Conservation (phyloP, 2,329 filamentous ascomycete species). For the Ceratocystis eucalypticola region DNA sequence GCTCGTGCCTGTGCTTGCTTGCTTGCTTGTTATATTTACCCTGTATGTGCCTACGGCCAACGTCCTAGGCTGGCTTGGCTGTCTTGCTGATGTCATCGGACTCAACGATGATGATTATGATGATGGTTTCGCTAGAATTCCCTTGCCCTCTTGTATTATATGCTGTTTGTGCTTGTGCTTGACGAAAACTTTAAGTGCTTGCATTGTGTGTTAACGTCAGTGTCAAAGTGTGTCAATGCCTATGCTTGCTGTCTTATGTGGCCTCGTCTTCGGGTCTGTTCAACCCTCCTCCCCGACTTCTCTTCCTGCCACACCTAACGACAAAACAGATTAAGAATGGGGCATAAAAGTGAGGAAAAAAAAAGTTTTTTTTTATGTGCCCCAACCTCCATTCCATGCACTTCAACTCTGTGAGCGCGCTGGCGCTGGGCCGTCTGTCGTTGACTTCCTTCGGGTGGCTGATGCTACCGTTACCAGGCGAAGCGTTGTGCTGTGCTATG, state of each 20-base stretch:
- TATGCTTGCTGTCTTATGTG: not conserved
- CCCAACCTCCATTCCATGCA: not conserved
- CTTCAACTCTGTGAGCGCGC: not conserved
- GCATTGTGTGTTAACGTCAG: slow-evolving; percentile 2
- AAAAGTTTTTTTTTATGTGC: not conserved
- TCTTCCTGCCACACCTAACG: not conserved
- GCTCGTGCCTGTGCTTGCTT: not conserved
- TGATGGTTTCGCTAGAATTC: not conserved
- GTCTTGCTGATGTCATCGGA: too few species aligned
- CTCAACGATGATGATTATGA: too few species aligned
- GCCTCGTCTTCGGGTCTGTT: not conserved
- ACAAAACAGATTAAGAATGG: not conserved
- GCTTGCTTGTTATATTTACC: not conserved
- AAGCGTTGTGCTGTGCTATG: too few species aligned
- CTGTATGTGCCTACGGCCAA: too few species aligned
- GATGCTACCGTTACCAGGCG: not conserved
- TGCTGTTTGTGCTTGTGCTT: not conserved
- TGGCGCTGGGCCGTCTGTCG: not conserved
- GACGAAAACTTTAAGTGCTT: not conserved
- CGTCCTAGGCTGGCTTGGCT: too few species aligned
- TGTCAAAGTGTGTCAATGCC: not conserved
- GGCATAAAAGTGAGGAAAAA: not conserved
- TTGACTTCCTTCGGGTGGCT: not conserved
- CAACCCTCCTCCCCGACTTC: not conserved
- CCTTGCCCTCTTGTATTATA: not conserved